A percentile compares a stretch with the other conserved stretches of the same genome.
Evolutionary conservation across 352 stramenopile species (phyloP).

Genomic region (Phytophthora constricta): DNA sequence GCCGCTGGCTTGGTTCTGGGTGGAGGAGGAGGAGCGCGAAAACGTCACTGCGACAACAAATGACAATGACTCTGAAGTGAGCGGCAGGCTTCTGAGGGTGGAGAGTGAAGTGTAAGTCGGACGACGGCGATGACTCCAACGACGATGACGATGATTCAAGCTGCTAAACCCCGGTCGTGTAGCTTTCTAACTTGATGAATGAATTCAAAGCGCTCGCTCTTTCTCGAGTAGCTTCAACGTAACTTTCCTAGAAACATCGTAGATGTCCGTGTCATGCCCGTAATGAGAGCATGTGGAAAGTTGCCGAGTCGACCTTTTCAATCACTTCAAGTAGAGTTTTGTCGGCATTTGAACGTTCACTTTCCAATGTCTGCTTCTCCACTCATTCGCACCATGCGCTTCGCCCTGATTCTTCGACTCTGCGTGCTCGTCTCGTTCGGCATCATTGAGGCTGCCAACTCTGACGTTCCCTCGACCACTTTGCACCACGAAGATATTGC

Average conservation of each 20-base stretch:
- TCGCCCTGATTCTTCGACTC: neutral
- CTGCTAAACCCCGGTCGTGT: neutral
- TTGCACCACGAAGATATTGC: no score
- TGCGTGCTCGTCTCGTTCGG: no score
- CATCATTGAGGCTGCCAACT: no score
- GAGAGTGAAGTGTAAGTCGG: no score
- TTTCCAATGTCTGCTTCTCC: neutral
- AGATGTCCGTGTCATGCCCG: neutral
- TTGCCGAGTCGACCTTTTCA: no score
- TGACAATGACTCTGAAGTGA: neutral
- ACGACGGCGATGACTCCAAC: slow-evolving; percentile 21
- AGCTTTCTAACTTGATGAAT: neutral
- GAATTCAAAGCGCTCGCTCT: neutral
- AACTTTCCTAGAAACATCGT: no score
- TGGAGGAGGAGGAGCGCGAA: neutral
- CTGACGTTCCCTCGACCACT: no score
- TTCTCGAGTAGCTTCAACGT: no score
- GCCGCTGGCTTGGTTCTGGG: slow-evolving; percentile 4
- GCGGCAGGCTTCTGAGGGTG: slow-evolving; percentile 2
- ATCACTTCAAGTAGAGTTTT: no score
- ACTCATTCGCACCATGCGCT: neutral
- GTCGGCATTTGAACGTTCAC: no score
- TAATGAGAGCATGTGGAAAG: neutral
- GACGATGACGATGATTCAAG: no score
- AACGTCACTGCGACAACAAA: neutral